phyloP scores from a whole-genome alignment of 2,329 filamentous ascomycete genomes.

The Pseudogymnoascus sp. region DNA sequence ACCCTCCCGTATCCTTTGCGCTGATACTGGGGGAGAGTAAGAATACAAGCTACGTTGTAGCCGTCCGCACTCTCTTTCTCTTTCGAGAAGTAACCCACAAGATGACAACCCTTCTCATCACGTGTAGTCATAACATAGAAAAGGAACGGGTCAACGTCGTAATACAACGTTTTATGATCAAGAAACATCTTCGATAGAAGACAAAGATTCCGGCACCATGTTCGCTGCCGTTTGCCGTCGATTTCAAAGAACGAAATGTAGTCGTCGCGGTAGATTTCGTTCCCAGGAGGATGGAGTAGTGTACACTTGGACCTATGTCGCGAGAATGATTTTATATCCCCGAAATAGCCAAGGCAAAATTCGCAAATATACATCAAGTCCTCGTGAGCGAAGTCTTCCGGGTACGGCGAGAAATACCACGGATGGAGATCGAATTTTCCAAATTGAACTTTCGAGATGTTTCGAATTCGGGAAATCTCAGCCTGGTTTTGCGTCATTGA shows the following conservation, averaged over 20 bases:
- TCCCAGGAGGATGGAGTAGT: slow-evolving; percentile 85
- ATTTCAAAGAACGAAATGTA: slow-evolving; percentile 96
- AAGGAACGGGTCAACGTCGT: slow-evolving; percentile 97
- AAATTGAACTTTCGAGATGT: slow-evolving; percentile 90
- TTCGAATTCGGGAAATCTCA: slow-evolving; percentile 91
- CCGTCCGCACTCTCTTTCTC: slow-evolving; percentile 95
- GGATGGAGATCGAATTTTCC: slow-evolving; percentile 86
- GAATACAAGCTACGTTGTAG: slow-evolving; percentile 96
- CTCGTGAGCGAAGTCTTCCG: slow-evolving; percentile 76
- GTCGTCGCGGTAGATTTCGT: slow-evolving; percentile 95
- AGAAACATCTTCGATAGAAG: slow-evolving; percentile 92
- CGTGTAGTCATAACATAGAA: slow-evolving; percentile 97
- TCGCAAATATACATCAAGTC: slow-evolving; percentile 96
- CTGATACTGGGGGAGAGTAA: slow-evolving; percentile 94
- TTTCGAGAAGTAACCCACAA: slow-evolving; percentile 99
- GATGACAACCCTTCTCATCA: slow-evolving; percentile 82
- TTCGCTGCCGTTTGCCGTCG: slow-evolving; percentile 85
- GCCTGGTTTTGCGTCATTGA: slow-evolving; percentile 99
- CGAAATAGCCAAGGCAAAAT: slow-evolving; percentile 90
- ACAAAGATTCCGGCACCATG: slow-evolving; percentile 95
- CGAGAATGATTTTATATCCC: slow-evolving; percentile 70
- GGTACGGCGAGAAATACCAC: slow-evolving; percentile 99
- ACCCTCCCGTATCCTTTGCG: slow-evolving; percentile 88
- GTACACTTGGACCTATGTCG: slow-evolving; percentile 87
- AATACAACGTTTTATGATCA: slow-evolving; percentile 96